Evolutionary conservation across 768 basidiomycete species (phyloP).

Genomic region (Pleurotus platypus): DNA sequence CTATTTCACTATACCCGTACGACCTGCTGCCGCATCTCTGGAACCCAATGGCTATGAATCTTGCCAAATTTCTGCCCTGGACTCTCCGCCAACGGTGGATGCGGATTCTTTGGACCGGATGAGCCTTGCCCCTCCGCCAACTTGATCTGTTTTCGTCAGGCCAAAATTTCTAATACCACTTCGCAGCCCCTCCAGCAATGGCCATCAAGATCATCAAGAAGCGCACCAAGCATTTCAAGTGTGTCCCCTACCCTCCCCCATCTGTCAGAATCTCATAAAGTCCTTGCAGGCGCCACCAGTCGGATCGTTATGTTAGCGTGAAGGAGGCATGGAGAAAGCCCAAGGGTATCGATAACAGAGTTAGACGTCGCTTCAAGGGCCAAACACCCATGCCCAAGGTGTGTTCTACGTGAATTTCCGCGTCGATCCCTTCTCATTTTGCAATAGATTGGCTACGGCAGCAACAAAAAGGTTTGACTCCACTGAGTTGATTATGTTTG

Average conservation of each 20-base stretch:
- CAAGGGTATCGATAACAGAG: slow-evolving; percentile 99
- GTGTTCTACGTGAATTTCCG: slow-evolving; percentile 17
- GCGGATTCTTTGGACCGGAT: background rate
- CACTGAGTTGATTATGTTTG: slow-evolving; percentile 12
- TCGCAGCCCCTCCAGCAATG: background rate
- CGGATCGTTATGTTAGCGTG: slow-evolving; percentile 94
- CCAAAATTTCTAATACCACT: background rate
- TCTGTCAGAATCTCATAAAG: slow-evolving; percentile 7
- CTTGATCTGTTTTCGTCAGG: background rate
- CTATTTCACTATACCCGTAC: background rate
- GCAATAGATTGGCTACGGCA: slow-evolving; percentile 78
- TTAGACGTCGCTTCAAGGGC: slow-evolving; percentile 92
- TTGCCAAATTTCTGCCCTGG: background rate
- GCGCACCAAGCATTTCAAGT: slow-evolving; percentile 97
- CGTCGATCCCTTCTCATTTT: background rate
- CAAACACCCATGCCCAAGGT: slow-evolving; percentile 97
- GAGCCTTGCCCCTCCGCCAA: background rate
- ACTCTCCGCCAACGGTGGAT: background rate
- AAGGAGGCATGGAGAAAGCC: slow-evolving; percentile 99
- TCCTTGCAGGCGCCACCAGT: slow-evolving; percentile 85
- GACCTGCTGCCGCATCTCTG: background rate
- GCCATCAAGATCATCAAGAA: slow-evolving; percentile 42
- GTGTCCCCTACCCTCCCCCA: slow-evolving; percentile 23
- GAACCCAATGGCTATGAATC: background rate
- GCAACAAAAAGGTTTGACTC: slow-evolving; percentile 69